phyloP scores from a whole-genome alignment of 108 stramenopile species.

The Cyclotella choctawhatcheeana region DNA sequence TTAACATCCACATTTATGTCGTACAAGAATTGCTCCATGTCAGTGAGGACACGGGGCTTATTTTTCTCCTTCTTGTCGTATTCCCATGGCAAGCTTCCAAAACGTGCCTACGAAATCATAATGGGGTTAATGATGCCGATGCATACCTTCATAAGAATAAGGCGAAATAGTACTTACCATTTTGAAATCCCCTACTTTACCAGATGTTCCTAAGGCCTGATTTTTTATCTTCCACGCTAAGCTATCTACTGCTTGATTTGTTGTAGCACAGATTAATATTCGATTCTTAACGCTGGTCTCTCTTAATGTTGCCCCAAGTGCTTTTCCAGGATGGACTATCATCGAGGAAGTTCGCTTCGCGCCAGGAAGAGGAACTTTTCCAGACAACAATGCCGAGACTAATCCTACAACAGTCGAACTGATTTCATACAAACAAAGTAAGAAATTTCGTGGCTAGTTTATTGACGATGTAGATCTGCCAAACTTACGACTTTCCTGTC shows the following conservation, averaged over 20 bases:
- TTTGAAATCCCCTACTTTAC: constrained; percentile 47
- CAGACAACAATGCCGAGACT: constrained; percentile 67
- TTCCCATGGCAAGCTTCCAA: constrained; percentile 54
- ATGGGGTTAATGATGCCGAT: not conserved
- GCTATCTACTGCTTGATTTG: constrained; percentile 80
- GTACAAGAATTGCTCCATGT: constrained; percentile 50
- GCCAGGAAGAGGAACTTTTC: constrained; percentile 46
- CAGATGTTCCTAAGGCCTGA: constrained; percentile 44
- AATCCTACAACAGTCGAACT: constrained; percentile 63
- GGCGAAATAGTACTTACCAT: constrained; percentile 20
- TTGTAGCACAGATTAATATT: constrained; percentile 71
- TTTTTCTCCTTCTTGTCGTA: constrained; percentile 23
- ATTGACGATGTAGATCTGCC: not conserved
- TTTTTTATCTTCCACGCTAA: constrained; percentile 74
- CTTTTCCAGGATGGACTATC: constrained; percentile 47
- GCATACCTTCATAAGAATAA: not conserved
- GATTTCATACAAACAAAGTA: no score
- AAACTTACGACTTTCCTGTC: constrained; percentile 23
- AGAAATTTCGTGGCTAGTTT: no score
- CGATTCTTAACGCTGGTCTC: constrained; percentile 36
- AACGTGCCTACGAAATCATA: constrained; percentile 19
- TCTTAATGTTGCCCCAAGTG: constrained; percentile 27
- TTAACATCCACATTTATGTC: constrained; percentile 48
- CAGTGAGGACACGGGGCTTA: constrained; percentile 34
- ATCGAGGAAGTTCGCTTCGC: constrained; percentile 29